These are phyloP conservation scores for Nicotiana paniculata DNA, from an alignment of 257 asterid species.

Conservation along the genomic window DNA sequence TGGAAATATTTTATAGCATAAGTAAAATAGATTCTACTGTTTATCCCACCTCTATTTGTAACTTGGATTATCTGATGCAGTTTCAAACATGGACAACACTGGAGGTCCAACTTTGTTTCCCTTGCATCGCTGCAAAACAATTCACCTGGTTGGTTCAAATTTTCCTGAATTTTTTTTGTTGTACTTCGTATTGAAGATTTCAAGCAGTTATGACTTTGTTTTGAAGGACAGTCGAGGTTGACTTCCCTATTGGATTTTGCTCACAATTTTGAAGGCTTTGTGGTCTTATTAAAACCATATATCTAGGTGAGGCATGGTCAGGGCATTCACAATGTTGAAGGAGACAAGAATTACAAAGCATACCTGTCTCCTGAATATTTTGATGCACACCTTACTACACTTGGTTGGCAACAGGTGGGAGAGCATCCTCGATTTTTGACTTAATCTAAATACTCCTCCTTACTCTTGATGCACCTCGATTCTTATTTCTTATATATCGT, in stretches of 20 bases:
- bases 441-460: background rate
- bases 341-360: constrained; percentile 71
- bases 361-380: constrained; percentile 75
- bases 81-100: constrained; percentile 53
- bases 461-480: background rate
- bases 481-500: constrained; percentile 10
- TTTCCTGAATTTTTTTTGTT: constrained; percentile 14
- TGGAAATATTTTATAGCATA: background rate
- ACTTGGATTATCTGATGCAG: constrained; percentile 11
- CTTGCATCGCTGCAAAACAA: constrained; percentile 77
- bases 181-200: constrained; percentile 28
- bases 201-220: constrained; percentile 27
- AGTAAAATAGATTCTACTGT: background rate
- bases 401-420: constrained; percentile 90
- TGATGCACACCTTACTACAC: constrained; percentile 86
- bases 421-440: constrained; percentile 3
- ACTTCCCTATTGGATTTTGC: constrained; percentile 25
- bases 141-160: constrained; percentile 76
- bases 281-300: constrained; percentile 37
- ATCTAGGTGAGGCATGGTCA: constrained; percentile 97
- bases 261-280: constrained; percentile 29
- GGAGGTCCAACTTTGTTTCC: constrained; percentile 64
- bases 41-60: background rate
- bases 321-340: constrained; percentile 83
- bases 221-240: constrained; percentile 34